Conservation (phyloP, 2,329 filamentous ascomycete species). For the Diaporthe helianthi region DNA sequence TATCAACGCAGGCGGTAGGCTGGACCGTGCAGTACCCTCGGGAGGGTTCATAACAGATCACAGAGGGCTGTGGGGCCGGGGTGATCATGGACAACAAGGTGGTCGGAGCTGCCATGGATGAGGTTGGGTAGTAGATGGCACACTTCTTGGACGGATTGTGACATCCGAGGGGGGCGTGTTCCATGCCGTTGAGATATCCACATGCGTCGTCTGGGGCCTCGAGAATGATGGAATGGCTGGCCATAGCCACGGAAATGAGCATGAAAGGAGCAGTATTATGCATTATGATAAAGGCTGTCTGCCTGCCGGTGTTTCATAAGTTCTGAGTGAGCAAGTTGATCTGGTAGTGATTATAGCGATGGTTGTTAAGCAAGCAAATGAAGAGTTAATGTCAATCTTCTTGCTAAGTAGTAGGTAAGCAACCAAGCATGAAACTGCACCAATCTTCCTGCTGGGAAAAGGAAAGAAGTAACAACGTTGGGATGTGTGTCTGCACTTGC, state of each 20-base stretch:
- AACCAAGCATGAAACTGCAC: background rate
- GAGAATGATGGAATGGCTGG: conserved; percentile 12
- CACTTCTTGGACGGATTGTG: background rate
- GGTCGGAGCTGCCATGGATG: background rate
- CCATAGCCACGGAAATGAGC: conserved; percentile 4
- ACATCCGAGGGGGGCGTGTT: background rate
- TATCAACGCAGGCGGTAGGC: conserved; percentile 27
- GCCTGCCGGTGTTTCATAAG: background rate
- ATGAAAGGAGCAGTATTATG: background rate
- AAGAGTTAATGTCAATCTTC: background rate
- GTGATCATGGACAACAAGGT: background rate
- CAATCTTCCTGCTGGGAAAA: background rate
- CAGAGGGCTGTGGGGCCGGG: background rate
- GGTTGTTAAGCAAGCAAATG: background rate
- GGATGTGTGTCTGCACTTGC: no score
- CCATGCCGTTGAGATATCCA: conserved; percentile 21
- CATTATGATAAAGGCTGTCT: background rate
- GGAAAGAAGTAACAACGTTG: background rate
- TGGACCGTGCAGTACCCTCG: conserved; percentile 1
- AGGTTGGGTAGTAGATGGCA: conserved; percentile 28
- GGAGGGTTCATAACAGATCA: conserved; percentile 15
- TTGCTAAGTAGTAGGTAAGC: background rate
- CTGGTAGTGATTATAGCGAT: background rate
- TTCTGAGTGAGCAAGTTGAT: background rate
- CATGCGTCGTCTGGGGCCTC: conserved; percentile 22